Conservation (phyloP, 768 basidiomycete species). For the Phlebiopsis gigantea region DNA sequence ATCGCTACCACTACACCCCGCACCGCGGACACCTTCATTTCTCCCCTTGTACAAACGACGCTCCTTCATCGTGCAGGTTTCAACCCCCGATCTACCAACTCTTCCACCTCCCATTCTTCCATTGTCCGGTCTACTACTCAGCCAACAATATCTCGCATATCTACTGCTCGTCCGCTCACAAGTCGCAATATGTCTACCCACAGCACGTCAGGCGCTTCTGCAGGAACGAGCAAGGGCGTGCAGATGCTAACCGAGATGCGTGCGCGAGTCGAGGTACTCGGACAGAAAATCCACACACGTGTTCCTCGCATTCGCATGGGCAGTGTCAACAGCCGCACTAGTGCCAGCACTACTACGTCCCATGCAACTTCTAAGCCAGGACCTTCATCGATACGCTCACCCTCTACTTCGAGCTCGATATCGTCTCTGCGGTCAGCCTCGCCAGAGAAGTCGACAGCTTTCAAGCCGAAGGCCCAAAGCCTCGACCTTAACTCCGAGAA, state of each 20-base stretch:
- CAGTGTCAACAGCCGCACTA: slow-evolving; percentile 57
- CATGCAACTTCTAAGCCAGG: slow-evolving; percentile 13
- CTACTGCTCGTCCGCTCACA: slow-evolving; percentile 31
- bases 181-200: slow-evolving; percentile 35
- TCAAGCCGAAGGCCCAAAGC: slow-evolving; percentile 21
- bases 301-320: slow-evolving; percentile 82
- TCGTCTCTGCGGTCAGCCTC: slow-evolving; percentile 5
- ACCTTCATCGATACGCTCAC: slow-evolving; percentile 17
- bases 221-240: slow-evolving; percentile 60
- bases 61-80: slow-evolving; percentile 47
- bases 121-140: slow-evolving; percentile 40
- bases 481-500: slow-evolving; percentile 28
- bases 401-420: slow-evolving; percentile 14
- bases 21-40: slow-evolving; percentile 10
- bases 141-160: slow-evolving; percentile 29
- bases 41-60: slow-evolving; percentile 10
- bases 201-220: slow-evolving; percentile 19
- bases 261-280: slow-evolving; percentile 73
- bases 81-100: slow-evolving; percentile 25
- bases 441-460: slow-evolving; percentile 25
- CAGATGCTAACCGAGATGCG: slow-evolving; percentile 94
- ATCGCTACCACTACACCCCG: slow-evolving; percentile 21
- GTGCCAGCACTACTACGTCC: slow-evolving; percentile 22
- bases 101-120: slow-evolving; percentile 35
- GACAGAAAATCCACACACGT: slow-evolving; percentile 84